Conservation (phyloP, 371 early-diverging fungal genomes). For the Cokeromyces recurvatus region DNA sequence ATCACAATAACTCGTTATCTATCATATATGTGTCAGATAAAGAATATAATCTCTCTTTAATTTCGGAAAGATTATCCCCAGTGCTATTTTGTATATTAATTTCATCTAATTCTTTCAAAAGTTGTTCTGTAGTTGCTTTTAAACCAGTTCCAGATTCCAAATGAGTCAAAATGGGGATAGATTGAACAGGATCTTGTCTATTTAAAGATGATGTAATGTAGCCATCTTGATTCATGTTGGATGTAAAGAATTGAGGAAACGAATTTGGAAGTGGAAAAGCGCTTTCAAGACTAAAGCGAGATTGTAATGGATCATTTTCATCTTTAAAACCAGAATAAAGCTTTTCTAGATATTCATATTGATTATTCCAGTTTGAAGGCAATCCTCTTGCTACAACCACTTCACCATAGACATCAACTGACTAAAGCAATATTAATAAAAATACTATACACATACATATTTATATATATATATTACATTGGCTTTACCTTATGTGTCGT, state of each 20-base stretch:
- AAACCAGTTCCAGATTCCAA: conserved; percentile 38
- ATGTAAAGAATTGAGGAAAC: conserved; percentile 31
- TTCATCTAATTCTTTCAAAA: conserved; percentile 23
- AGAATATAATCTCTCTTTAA: conserved; percentile 43
- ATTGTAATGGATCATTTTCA: conserved; percentile 14
- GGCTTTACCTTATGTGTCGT: too few relatives aligned
- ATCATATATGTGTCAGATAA: conserved; percentile 41
- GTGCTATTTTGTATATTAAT: conserved; percentile 35
- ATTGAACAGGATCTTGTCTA: not conserved
- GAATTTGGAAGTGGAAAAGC: conserved; percentile 37
- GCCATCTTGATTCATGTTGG: not conserved
- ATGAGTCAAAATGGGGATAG: conserved; percentile 35
- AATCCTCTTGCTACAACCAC: conserved; percentile 31
- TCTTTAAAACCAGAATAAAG: conserved; percentile 10
- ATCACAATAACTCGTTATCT: conserved; percentile 11
- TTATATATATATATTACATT: too few relatives aligned
- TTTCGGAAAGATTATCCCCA: conserved; percentile 42
- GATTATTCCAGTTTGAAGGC: conserved; percentile 6
- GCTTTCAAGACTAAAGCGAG: conserved; percentile 11
- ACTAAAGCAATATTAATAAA: not conserved
- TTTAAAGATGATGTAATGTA: not conserved
- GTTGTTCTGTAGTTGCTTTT: conserved; percentile 28
- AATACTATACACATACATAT: too few relatives aligned
- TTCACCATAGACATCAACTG: conserved; percentile 26
- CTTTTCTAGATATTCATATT: conserved; percentile 8